These are phyloP conservation scores for Glycine tomentella DNA, from an alignment of 306 rosid genomes.

Conservation along the genomic window DNA sequence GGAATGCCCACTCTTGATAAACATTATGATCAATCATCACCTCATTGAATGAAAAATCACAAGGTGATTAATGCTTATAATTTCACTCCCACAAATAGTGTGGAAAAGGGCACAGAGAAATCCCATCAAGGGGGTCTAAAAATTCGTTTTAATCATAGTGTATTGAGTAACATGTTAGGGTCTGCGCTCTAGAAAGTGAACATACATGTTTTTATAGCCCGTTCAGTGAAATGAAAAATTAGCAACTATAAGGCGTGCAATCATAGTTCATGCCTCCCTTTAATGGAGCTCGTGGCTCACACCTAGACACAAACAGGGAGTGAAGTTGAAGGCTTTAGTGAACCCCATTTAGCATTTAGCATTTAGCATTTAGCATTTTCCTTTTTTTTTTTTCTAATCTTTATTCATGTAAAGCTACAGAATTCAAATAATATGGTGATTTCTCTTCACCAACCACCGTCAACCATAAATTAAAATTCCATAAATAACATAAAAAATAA, in stretches of 20 bases:
- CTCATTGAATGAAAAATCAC: constrained; percentile 57
- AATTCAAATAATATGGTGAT: constrained; percentile 34
- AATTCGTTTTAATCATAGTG: constrained; percentile 49
- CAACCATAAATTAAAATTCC: constrained; percentile 19
- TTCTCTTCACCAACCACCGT: constrained; percentile 57
- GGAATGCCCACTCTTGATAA: constrained; percentile 55
- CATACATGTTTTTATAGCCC: background rate
- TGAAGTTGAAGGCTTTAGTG: constrained; percentile 52
- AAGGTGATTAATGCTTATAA: constrained; percentile 51
- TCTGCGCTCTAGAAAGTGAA: constrained; percentile 45
- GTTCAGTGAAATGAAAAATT: constrained; percentile 49
- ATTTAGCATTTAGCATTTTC: too few relatives aligned
- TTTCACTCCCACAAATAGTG: constrained; percentile 43
- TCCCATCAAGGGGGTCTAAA: constrained; percentile 33
- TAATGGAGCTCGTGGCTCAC: constrained; percentile 70
- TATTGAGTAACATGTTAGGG: constrained; percentile 31
- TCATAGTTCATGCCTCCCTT: constrained; percentile 52
- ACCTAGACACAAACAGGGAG: constrained; percentile 52
- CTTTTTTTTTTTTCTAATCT: constrained; percentile 25
- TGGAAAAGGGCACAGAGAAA: constrained; percentile 35
- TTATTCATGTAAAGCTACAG: background rate
- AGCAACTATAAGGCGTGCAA: constrained; percentile 51
- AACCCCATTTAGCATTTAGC: constrained; percentile 10
- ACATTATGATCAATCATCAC: constrained; percentile 69
- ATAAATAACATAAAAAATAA: constrained; percentile 47